A percentile compares a stretch with the other conserved stretches of the same genome.
Conservation (phyloP, 495 filamentous ascomycete genomes). For the Neurospora africana region DNA sequence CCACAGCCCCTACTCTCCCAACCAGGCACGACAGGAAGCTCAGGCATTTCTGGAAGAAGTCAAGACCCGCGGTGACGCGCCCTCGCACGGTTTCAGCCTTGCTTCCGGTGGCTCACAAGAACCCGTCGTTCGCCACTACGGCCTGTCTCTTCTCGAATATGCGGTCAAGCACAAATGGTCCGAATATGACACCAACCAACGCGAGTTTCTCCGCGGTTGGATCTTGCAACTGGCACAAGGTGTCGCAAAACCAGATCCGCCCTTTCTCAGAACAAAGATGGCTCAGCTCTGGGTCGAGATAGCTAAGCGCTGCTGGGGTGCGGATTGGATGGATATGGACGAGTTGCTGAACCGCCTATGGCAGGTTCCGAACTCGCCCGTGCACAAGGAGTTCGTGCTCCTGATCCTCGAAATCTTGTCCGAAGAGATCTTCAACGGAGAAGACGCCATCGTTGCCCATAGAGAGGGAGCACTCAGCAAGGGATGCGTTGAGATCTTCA, state of each 20-base stretch:
- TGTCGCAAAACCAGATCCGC: slow-evolving; percentile 61
- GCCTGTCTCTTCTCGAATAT: slow-evolving; percentile 80
- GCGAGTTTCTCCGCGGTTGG: slow-evolving; percentile 54
- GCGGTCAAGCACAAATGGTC: slow-evolving; percentile 74
- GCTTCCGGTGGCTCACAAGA: slow-evolving; percentile 61
- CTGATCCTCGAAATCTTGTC: slow-evolving; percentile 84
- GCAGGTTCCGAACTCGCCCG: slow-evolving; percentile 48
- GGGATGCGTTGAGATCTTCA: slow-evolving; percentile 86
- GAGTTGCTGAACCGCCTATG: slow-evolving; percentile 69
- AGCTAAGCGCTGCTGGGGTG: slow-evolving; percentile 84
- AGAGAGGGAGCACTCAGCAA: slow-evolving; percentile 75
- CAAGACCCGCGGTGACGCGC: slow-evolving; percentile 66
- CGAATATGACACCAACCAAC: slow-evolving; percentile 54
- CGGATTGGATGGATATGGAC: slow-evolving; percentile 94
- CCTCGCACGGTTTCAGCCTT: slow-evolving; percentile 74
- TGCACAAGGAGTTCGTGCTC: slow-evolving; percentile 71
- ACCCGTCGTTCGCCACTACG: slow-evolving; percentile 83
- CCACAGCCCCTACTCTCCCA: slow-evolving; percentile 71
- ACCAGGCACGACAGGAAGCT: slow-evolving; percentile 75
- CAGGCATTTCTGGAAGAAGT: slow-evolving; percentile 71
- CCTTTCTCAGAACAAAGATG: slow-evolving; percentile 84
- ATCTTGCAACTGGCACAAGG: slow-evolving; percentile 68
- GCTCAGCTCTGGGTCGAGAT: slow-evolving; percentile 93
- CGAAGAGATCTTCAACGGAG: slow-evolving; percentile 79
- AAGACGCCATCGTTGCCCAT: slow-evolving; percentile 74